A percentile compares a stretch with the other conserved stretches of the same genome.
These are phyloP conservation scores for Aspergillus heteromorphus DNA, from an alignment of 495 filamentous ascomycete species.

Conservation along the genomic window DNA sequence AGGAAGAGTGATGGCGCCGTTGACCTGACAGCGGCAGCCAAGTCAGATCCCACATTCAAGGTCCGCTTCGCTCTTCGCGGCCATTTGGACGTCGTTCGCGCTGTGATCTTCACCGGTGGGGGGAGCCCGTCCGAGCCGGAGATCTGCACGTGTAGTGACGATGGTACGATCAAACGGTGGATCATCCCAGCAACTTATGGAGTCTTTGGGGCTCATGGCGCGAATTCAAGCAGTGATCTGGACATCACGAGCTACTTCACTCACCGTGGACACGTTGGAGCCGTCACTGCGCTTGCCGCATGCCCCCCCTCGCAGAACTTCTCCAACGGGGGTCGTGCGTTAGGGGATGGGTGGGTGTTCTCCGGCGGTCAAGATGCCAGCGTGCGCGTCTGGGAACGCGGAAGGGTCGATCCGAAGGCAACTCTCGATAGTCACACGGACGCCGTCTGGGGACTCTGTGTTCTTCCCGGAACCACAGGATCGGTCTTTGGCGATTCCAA, in stretches of 20 bases:
- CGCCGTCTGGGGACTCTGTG: conserved; percentile 91
- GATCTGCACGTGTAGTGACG: conserved; percentile 93
- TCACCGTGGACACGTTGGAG: conserved; percentile 83
- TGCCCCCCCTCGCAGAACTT: conserved; percentile 81
- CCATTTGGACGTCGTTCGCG: conserved; percentile 87
- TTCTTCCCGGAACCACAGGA: conserved; percentile 78
- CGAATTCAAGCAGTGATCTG: conserved; percentile 60
- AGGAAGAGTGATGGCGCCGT: conserved; percentile 51
- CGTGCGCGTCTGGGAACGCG: conserved; percentile 89
- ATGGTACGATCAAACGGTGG: conserved; percentile 93
- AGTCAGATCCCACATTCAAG: conserved; percentile 72
- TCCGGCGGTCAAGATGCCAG: conserved; percentile 93
- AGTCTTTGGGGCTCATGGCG: conserved; percentile 47
- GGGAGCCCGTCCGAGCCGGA: conserved; percentile 92
- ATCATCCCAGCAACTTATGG: conserved; percentile 79
- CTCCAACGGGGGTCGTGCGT: conserved; percentile 75
- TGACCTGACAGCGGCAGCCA: conserved; percentile 37
- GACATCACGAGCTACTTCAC: conserved; percentile 92
- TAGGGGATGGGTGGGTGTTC: conserved; percentile 95
- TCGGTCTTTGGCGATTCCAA: conserved; percentile 67
- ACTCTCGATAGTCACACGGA: conserved; percentile 93
- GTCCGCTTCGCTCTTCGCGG: conserved; percentile 87
- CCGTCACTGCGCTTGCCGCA: conserved; percentile 82
- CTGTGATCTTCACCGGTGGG: conserved; percentile 92
- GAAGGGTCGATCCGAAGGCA: conserved; percentile 89